Evolutionary conservation across 75 land plant species (phyloP), one percentile per base, ranked within the genome.

Genomic region (Picea sitchensis): DNA sequence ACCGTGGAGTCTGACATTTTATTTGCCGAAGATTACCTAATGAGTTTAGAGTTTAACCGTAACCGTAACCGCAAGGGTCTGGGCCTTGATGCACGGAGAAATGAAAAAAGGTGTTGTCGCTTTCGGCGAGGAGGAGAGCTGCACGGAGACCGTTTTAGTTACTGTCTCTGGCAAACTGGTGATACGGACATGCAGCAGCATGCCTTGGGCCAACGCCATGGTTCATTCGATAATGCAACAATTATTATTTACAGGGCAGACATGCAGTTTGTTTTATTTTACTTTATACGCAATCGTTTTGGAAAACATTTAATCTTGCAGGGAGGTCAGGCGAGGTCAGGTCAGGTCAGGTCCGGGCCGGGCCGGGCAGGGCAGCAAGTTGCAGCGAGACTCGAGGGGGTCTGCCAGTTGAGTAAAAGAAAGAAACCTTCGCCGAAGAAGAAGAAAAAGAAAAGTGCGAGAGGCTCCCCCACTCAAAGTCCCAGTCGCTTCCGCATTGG

Each of bases 71-170:
- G 54, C 11, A 51, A 51, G 11, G 0, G 51, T 0, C 51, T 47
- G 0, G 6, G 51, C 51, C 51, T 0, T 47, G 54, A 7, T 0
- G 54, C 1, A 51, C 54, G 9, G 54, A 51, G 54, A 51, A 51
- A 51, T 1, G 54, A 51, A 51, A 51, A 0, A 30, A 67, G 41
- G 71, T 32, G 15, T 67, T 67, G 71, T 67, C 71, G 71, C 71
- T 34, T 23, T 67, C 71, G 17, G 41, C 20, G 17, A 32, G 71
- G 41, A 67, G 71, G 71, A 67, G 71, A 34, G 41, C 32, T 67
- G 71, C 71, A 67, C 71, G 71, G 71, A 67, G 71, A 67, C 71
- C 71, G 71, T 67, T 67, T 67, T 67, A 51, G 54, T 51, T 51
- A 51, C 54, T 51, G 54, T 51, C 54, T 51, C 54, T 51, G 54